Conservation (phyloP, 2,329 filamentous ascomycete genomes). For the Zymoseptoria passerinii region DNA sequence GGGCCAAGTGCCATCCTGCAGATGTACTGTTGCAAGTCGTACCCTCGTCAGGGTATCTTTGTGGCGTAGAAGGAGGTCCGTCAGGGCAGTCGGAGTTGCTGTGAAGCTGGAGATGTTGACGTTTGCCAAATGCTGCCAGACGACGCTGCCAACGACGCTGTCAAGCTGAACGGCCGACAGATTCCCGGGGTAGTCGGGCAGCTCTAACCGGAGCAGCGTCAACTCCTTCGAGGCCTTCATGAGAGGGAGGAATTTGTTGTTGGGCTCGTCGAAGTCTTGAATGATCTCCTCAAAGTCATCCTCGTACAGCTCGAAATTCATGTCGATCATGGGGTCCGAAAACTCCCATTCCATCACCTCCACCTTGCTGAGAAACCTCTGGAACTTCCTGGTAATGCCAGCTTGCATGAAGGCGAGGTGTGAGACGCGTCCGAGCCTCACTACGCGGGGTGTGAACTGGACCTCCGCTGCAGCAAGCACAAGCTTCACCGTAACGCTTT, state of each 20-base stretch:
- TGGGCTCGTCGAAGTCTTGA: not conserved
- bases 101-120: not conserved
- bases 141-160: not conserved
- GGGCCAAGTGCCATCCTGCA: not conserved
- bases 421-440: not conserved
- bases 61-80: not conserved
- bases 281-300: not conserved
- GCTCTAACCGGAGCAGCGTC: not conserved
- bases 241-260: not conserved
- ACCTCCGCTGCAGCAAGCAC: not conserved
- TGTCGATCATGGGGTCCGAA: not conserved
- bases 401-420: not conserved
- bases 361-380: not conserved
- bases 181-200: not conserved
- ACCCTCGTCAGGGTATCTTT: not conserved
- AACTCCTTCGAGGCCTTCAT: not conserved
- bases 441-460: not conserved
- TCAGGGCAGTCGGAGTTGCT: not conserved
- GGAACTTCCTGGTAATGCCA: not conserved
- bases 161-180: not conserved
- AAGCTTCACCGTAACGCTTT: not conserved
- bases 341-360: not conserved
- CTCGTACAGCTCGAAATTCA: not conserved
- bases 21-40: not conserved
- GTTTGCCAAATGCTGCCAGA: not conserved